These are phyloP conservation scores for Russula emetica DNA, from an alignment of 768 basidiomycete genomes.

Conservation along the genomic window DNA sequence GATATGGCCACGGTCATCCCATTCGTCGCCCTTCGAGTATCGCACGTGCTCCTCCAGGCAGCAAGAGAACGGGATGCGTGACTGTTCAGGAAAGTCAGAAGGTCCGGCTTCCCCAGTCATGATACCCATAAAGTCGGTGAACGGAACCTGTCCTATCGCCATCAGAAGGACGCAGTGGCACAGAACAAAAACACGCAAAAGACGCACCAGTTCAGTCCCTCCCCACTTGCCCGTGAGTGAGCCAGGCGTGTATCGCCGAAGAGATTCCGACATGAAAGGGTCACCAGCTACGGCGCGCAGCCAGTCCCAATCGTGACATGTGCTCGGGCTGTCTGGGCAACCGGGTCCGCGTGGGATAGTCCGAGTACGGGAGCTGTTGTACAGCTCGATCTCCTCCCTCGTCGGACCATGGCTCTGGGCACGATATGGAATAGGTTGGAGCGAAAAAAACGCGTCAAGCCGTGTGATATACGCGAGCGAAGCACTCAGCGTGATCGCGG, in stretches of 20 bases:
- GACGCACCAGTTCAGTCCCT: constrained; percentile 18
- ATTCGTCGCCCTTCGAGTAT: neutral
- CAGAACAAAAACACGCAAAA: constrained; percentile 4
- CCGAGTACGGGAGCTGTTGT: constrained; percentile 10
- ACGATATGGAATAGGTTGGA: no score
- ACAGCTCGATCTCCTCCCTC: constrained; percentile 19
- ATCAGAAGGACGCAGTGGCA: constrained; percentile 1
- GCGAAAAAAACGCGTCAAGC: constrained; percentile 9
- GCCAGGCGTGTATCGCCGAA: constrained; percentile 15
- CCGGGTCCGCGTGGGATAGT: constrained; percentile 12
- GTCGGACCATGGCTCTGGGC: neutral
- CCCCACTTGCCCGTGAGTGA: constrained; percentile 19
- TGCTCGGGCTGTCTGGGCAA: neutral
- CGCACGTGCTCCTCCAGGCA: constrained; percentile 24
- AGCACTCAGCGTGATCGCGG: constrained; percentile 19
- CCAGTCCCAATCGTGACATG: constrained; percentile 14
- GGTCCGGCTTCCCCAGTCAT: constrained; percentile 10
- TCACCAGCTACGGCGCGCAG: constrained; percentile 19
- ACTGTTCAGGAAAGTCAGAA: constrained; percentile 3
- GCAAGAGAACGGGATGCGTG: constrained; percentile 18
- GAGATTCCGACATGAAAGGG: neutral
- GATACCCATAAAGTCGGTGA: constrained; percentile 7
- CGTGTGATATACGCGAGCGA: constrained; percentile 23
- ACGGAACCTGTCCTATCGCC: constrained; percentile 6
- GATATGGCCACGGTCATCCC: constrained; percentile 1